A percentile compares a stretch with the other conserved stretches of the same genome.
phyloP scores from a whole-genome alignment of 768 basidiomycete genomes.

The Calocybe indica region DNA sequence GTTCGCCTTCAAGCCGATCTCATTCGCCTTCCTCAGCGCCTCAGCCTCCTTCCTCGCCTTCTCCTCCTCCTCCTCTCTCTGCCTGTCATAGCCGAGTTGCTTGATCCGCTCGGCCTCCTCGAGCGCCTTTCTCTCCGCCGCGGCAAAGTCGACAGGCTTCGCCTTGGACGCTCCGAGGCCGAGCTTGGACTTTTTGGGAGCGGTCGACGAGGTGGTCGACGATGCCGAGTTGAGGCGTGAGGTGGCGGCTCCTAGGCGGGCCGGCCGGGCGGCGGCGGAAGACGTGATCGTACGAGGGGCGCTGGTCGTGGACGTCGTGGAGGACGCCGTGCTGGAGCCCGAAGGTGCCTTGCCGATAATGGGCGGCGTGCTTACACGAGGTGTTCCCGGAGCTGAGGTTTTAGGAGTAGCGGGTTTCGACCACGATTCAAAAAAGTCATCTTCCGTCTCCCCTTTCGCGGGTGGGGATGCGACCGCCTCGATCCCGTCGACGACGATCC shows the following conservation, averaged over 20 bases:
- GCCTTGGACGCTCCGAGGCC: slow-evolving; percentile 90
- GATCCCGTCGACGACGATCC: slow-evolving; percentile 81
- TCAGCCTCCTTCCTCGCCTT: slow-evolving; percentile 60
- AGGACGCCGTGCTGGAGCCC: slow-evolving; percentile 24
- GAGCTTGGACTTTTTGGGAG: slow-evolving; percentile 60
- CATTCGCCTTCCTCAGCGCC: slow-evolving; percentile 32
- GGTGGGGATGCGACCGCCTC: slow-evolving; percentile 36
- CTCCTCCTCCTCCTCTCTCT: slow-evolving; percentile 80
- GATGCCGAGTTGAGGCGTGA: slow-evolving; percentile 33
- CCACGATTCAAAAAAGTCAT: slow-evolving; percentile 98
- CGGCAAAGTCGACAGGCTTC: slow-evolving; percentile 86
- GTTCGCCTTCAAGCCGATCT: slow-evolving; percentile 28
- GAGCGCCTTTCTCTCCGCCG: slow-evolving; percentile 82
- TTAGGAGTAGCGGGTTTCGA: slow-evolving; percentile 73
- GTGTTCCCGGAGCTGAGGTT: slow-evolving; percentile 44
- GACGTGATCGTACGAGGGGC: slow-evolving; percentile 63
- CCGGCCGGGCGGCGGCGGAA: slow-evolving; percentile 47
- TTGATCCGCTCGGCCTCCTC: slow-evolving; percentile 93
- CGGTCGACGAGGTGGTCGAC: slow-evolving; percentile 18
- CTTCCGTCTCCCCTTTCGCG: slow-evolving; percentile 50
- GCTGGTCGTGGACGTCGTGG: slow-evolving; percentile 22
- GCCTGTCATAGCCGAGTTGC: slow-evolving; percentile 86
- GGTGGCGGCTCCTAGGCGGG: slow-evolving; percentile 29
- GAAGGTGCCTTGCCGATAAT: slow-evolving; percentile 49
- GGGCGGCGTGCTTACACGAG: slow-evolving; percentile 48